Percentiles rank a stretch among this genome's conserved stretches.
phyloP scores from a whole-genome alignment of 495 filamentous ascomycete species.

The Penicillium atrosanguineum region DNA sequence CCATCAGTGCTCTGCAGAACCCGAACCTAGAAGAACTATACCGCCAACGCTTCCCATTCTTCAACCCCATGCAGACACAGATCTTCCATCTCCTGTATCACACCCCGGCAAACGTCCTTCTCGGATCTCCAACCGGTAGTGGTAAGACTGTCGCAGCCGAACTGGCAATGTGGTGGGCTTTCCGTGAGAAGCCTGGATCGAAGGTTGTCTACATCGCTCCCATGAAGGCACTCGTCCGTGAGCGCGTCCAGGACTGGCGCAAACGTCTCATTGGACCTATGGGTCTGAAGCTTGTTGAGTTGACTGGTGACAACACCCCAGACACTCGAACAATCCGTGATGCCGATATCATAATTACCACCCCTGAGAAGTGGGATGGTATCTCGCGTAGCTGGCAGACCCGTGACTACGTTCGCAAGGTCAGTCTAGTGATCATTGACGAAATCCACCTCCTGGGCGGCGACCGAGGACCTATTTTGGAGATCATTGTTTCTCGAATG shows the following conservation, averaged over 20 bases:
- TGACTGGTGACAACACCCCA: conserved; percentile 97
- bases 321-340: conserved; percentile 92
- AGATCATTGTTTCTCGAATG: conserved; percentile 99
- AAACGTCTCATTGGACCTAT: conserved; percentile 78
- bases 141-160: conserved; percentile 96
- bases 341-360: conserved; percentile 97
- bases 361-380: conserved; percentile 99
- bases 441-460: conserved; percentile 97
- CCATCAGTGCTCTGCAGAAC: conserved; percentile 85
- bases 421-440: conserved; percentile 96
- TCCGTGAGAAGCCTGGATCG: conserved; percentile 89
- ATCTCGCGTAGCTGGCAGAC: conserved; percentile 98
- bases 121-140: conserved; percentile 96
- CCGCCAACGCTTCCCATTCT: conserved; percentile 82
- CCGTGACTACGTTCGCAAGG: conserved; percentile 89
- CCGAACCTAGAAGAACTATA: conserved; percentile 85
- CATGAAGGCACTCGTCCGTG: conserved; percentile 97
- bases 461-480: conserved; percentile 92
- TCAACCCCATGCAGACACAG: conserved; percentile 99
- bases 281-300: conserved; percentile 87
- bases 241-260: conserved; percentile 94
- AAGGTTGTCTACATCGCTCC: conserved; percentile 99
- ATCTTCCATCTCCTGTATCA: conserved; percentile 96
- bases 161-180: conserved; percentile 99
- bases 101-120: conserved; percentile 82